Base-by-base conservation (phyloP, 1,284 basidiomycete species). In the Ganoderma sinense region DNA sequence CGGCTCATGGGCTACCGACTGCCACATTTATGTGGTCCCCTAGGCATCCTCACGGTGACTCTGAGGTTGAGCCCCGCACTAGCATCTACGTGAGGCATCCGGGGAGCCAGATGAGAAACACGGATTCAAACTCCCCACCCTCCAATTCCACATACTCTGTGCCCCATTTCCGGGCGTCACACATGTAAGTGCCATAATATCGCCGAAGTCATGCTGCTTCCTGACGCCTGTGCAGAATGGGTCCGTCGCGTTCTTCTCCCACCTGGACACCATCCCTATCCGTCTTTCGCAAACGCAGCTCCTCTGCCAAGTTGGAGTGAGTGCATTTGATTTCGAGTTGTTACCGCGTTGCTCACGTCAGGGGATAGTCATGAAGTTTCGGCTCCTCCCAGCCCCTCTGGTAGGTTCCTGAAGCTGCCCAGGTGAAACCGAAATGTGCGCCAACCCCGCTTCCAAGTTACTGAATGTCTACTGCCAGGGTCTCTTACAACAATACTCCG, bases 1-100 rank as follows among this genome's bases (percentile, higher is more conserved):
- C 79, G 6, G 75, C 79, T 8, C 81, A 80, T 67, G 77, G 79
- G 51, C 75, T 78, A 8, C 76, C 79, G 14, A 81, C 80, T 23
- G 80, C 82, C 23, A 80, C 81, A 16, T 84, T 79, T 69, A 76
- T 78, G 69, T 84, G 82, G 83, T 80, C 81, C 45, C 78, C 71
- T 36, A 80, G 84, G 66, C 73, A 77, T 62, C 78, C 80, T 23
- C 51, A 26, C 29, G 51, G 51, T 40, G 76, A 75, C 51, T 79
- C 78, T 1, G 70, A 76, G 43, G 77, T 77, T 29, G 66, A 65
- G 56, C 64, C 43, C 64, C 18, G n/a, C n/a, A n/a, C n/a, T n/a
- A n/a, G 45, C 55, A 73, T 79, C 41, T 79, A 68, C 63, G 76
- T 79, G 43, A 70, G 74, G 58, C 78, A 78, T 68, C 70, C n/a